Conservation (phyloP, 78 protist genomes). For the Goniomonas avonlea region DNA sequence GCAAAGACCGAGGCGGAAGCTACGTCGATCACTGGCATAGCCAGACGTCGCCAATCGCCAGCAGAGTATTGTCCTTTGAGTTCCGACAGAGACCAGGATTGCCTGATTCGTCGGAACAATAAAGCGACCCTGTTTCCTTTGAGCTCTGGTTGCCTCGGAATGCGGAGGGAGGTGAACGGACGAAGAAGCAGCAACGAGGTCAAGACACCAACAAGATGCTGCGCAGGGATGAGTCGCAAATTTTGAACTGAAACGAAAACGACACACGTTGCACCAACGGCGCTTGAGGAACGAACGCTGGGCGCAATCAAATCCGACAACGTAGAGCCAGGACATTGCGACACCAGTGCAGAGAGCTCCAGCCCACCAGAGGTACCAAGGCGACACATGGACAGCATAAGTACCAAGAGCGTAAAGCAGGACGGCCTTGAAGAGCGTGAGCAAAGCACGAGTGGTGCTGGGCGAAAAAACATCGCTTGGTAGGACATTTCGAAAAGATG, state of each 20-base stretch:
- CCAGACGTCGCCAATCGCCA: too few relatives aligned
- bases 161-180: slow-evolving; percentile 1
- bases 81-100: neutral
- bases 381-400: too few relatives aligned
- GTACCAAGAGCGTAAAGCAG: too few relatives aligned
- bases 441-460: too few relatives aligned
- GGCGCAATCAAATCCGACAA: neutral
- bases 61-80: too few relatives aligned
- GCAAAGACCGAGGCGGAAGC: neutral
- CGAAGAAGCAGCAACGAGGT: neutral
- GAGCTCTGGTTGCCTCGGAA: neutral
- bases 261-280: too few relatives aligned
- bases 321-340: slow-evolving; percentile 11
- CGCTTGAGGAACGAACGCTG: too few relatives aligned
- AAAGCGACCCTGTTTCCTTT: neutral
- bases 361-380: neutral
- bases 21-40: too few relatives aligned
- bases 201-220: neutral
- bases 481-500: too few relatives aligned
- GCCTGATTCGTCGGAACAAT: neutral
- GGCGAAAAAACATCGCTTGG: too few relatives aligned
- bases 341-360: neutral
- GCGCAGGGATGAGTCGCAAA: neutral
- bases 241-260: neutral
- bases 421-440: too few relatives aligned